Evolutionary conservation across 768 basidiomycete genomes (phyloP), one percentile per base, ranked within the genome.

Genomic region (Cubamyces lactineus): DNA sequence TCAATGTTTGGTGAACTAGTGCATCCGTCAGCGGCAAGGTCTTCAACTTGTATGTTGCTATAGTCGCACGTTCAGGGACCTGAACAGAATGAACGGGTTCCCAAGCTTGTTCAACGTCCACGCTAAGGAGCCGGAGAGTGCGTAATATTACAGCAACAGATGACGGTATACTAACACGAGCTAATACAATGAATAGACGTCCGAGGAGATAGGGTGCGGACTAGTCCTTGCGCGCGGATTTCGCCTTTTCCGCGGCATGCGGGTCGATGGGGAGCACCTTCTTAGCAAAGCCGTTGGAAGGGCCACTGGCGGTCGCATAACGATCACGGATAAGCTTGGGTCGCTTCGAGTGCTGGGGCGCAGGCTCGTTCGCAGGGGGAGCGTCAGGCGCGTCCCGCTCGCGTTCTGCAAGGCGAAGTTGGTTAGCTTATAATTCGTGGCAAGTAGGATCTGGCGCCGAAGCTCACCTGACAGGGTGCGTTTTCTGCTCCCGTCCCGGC

Each of bases 231-330:
- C 87, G 79, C 63, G 79, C 77, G 13, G 67, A 61, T 62, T 81
- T 81, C 57, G 75, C 76, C 71, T 85, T 86, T 63, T 88, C 87
- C 53, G 78, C 79, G 28, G 82, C 84, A 53, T 81, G 78, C 47
- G 83, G 84, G 71, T 88, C 87, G 67, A 86, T 84, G 5, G 86
- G 86, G 41, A 88, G 76, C 24, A 82, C 72, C 75, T 82, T 86
- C 74, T 80, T 82, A 2, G 85, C 87, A 26, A 87, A 60, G 41
- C 77, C 84, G 66, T 81, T 69, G n/a, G 67, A 71, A 26, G 57
- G 34, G 56, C 63, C 51, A 17, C 65, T 54, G n/a, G 48, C 58
- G 11, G 55, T 28, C 21, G 23, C 55, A 28, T 84, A 86, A 39
- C 85, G 81, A 66, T 80, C 79, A 26, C 85, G 83, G 69, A 77